Evolutionary conservation across 1,284 basidiomycete genomes (phyloP).

Genomic region (Puccinia hordei): DNA sequence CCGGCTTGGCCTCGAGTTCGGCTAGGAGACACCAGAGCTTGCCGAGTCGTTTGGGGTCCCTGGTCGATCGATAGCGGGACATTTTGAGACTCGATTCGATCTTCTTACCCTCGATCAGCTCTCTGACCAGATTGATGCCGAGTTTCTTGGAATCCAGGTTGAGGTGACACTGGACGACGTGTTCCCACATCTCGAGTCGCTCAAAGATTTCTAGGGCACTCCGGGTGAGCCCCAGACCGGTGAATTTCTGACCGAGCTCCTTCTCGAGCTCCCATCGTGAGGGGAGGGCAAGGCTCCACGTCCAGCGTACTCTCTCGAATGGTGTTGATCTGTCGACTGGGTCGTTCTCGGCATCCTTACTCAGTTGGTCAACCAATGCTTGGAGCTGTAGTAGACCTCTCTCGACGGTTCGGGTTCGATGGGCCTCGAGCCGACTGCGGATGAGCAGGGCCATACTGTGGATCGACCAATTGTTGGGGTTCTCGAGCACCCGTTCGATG

Average conservation of each 20-base stretch:
- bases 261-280: constrained; percentile 87
- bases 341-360: constrained; percentile 56
- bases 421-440: constrained; percentile 80
- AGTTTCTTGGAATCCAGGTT: constrained; percentile 75
- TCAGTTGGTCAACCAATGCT: constrained; percentile 90
- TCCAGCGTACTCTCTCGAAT: constrained; percentile 72
- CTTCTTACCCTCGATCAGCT: constrained; percentile 78
- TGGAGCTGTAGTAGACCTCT: constrained; percentile 84
- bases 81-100: constrained; percentile 76
- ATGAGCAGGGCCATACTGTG: constrained; percentile 91
- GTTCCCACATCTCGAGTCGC: constrained; percentile 94
- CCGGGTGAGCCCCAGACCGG: constrained; percentile 78
- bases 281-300: constrained; percentile 77
- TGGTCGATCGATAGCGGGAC: constrained; percentile 57
- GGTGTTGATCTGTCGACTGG: constrained; percentile 24
- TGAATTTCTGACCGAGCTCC: constrained; percentile 79
- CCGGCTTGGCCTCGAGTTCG: constrained; percentile 74
- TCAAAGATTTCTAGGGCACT: constrained; percentile 89
- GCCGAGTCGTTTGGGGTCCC: constrained; percentile 67
- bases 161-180: constrained; percentile 81
- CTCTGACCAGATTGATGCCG: constrained; percentile 75
- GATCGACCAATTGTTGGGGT: constrained; percentile 85
- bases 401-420: constrained; percentile 84
- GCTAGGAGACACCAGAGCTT: constrained; percentile 96
- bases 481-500: constrained; percentile 77